Evolutionary conservation across 73 alveolate species (phyloP), one percentile per base, ranked within the genome.

Genomic region (Paramecium biaurelia): DNA sequence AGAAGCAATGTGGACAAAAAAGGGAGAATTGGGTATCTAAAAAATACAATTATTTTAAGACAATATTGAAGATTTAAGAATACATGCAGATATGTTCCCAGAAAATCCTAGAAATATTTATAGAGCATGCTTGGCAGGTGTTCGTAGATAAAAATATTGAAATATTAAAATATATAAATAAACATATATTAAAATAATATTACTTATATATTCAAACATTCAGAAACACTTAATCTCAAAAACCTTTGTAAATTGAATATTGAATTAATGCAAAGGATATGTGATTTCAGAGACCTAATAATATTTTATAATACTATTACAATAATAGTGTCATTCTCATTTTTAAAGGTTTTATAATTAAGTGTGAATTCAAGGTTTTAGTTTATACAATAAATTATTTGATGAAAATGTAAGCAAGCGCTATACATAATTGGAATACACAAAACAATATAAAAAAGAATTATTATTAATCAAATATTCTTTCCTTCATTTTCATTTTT

Each of bases 71-170:
- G 99, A 96, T 85, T 74, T 92, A 89, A 95, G 99, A 95, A 96
- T 96, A 56, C 97, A 93, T 82, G 96, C 98, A 7, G 93, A 93
- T n/a, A 85, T 92, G 97, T 96, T 94, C 93, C 96, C 99, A 37
- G 92, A 85, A 79, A 94, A 76, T 24, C 97, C 98, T 20, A 74
- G 92, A 32, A 95, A 95, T 70, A 67, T 96, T 43, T 96, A 96
- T 92, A 96, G 96, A 93, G 99, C 99, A 57, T 96, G 99, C 85
- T 90, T 94, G 15, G 97, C 98, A 18, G 99, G 99, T 56, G 95
- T 96, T 57, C 89, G 99, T 59, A 95, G 99, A 93, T 96, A 96
- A 89, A 93, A 94, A 85, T 96, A 92, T 87, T 96, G 96, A 96
- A 93, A 63, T 32, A 63, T 63, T 63, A 63, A 15, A 63, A 63